These are phyloP conservation scores for Hypoxylon sp. DNA, from an alignment of 2,329 filamentous ascomycete genomes.

Conservation along the genomic window DNA sequence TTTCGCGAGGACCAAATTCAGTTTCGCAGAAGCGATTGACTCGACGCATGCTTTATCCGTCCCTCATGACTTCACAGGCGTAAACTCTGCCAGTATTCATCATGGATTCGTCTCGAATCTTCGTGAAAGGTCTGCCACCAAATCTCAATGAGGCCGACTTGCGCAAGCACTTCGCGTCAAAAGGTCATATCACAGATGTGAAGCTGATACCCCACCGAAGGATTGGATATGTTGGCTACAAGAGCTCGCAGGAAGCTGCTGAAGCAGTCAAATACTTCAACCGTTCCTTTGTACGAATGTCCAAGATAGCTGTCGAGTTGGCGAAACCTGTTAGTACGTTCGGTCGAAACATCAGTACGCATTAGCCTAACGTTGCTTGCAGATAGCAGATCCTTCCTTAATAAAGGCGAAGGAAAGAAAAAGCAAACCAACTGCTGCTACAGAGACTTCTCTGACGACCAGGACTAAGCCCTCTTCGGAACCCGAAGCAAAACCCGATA, in stretches of 20 bases:
- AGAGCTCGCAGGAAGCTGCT: conserved; percentile 82
- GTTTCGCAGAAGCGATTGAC: neutral
- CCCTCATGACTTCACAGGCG: conserved; percentile 2
- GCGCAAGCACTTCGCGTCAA: conserved; percentile 85
- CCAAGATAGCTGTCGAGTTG: conserved; percentile 89
- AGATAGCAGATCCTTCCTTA: conserved; percentile 62
- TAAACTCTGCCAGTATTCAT: conserved; percentile 4
- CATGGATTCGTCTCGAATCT: conserved; percentile 76
- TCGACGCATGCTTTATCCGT: neutral
- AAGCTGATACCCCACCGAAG: conserved; percentile 91
- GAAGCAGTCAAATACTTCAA: conserved; percentile 96
- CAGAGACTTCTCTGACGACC: neutral
- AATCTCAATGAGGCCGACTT: conserved; percentile 88
- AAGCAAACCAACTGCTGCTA: conserved; percentile 16
- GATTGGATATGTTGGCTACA: conserved; percentile 97
- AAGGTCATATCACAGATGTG: conserved; percentile 87
- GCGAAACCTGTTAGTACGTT: conserved; percentile 78
- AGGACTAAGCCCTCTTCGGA: conserved; percentile 43
- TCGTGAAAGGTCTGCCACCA: conserved; percentile 88
- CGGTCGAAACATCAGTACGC: neutral
- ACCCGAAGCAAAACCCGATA: conserved; percentile 56
- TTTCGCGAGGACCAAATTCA: neutral
- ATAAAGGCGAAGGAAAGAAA: conserved; percentile 47
- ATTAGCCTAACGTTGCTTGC: conserved; percentile 14
- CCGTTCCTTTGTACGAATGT: conserved; percentile 95